Base-by-base conservation (phyloP, 495 filamentous ascomycete genomes). In the Neurospora sp. region DNA sequence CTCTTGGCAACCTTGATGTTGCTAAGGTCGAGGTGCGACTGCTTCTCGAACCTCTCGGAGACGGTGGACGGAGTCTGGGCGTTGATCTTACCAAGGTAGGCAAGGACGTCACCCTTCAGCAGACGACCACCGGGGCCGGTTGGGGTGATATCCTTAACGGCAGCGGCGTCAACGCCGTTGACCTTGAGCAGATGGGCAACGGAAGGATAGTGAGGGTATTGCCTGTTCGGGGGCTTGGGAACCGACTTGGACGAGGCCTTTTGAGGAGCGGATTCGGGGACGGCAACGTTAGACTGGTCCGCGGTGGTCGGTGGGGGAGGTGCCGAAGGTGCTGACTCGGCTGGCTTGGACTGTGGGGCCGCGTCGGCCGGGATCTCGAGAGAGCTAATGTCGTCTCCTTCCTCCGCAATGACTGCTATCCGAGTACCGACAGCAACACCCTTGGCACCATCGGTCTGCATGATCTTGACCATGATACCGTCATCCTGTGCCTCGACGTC, bases 101-200 rank as follows among this genome's bases (percentile, higher is more conserved):
- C 94, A 62, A 99, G 89, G 10, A 99, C 93, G 80, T 99, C 96
- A 69, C 96, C 96, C 84, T 99, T 99, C 41, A 99, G 87, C 54
- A 99, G 85, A 69, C 96, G 91, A 69, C 94, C 94, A 80, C 90
- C 92, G 41, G 96, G 96, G 18, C 96, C 96, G 38, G 91, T 94
- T 11, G 93, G 90, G 27, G 89, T 92, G 79, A 99, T 98, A 78
- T 92, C 90, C 80, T 90, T 86, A 39, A 91, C 83, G 74, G 92
- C 92, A 35, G 90, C 90, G 69, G 89, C 86, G 59, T 91, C 85
- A 38, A 98, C 82, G 72, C 88, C 89, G 77, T 96, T 89, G 79
- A 91, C 85, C 81, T 92, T 90, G 59, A 99, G 87, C 46, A 98
- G 87, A 76, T 92, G 89, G 78, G 84, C 84, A 48, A 99, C 94